Base-by-base conservation (phyloP, 2,329 filamentous ascomycete species). In the Chaetomium sp. region DNA sequence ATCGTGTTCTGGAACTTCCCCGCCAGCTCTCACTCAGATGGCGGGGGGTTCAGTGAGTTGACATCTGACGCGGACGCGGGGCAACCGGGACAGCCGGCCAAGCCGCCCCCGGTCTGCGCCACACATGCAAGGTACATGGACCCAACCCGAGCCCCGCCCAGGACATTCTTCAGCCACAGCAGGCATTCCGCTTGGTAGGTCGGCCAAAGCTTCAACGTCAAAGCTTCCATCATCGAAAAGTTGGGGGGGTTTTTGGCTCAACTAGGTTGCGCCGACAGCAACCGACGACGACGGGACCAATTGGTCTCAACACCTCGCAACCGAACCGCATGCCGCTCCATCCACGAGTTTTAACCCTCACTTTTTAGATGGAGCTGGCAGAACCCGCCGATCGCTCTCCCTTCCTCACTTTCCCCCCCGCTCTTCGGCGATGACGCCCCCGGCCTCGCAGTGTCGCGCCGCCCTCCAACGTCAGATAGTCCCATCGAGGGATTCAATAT, bases 401-500 rank as follows among this genome's bases (percentile, higher is more conserved):
- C 58, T 59, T 51, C 61, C 62, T 42, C 16, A n/a, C 38, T 7
- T 16, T 42, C 38, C 49, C 53, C 53, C 23, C n/a, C 55, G 53
- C 25, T n/a, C 54, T 31, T 19, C 63, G 33, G 62, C 77, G 70
- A 85, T 85, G 83, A 79, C 77, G 73, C 76, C 77, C 69, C 74
- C 79, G 68, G 73, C 79, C 72, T 79, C 78, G 73, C 74, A 71
- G 65, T 85, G 82, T 79, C 80, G 78, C 72, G 78, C 80, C 77
- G 80, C 78, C 75, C 78, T 80, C 71, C 79, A 79, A 65, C 76
- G 76, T 68, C 77, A 78, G 53, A 71, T 80, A 50, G 68, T 74
- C 51, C 70, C 77, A 23, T 70, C 78, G 12, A 69, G 70, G 64
- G 81, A 84, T 59, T 76, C 78, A 51, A 72, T 87, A 69, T 89